These are phyloP conservation scores for Calendula officinalis DNA, from an alignment of 129 eudicot species.

Conservation along the genomic window DNA sequence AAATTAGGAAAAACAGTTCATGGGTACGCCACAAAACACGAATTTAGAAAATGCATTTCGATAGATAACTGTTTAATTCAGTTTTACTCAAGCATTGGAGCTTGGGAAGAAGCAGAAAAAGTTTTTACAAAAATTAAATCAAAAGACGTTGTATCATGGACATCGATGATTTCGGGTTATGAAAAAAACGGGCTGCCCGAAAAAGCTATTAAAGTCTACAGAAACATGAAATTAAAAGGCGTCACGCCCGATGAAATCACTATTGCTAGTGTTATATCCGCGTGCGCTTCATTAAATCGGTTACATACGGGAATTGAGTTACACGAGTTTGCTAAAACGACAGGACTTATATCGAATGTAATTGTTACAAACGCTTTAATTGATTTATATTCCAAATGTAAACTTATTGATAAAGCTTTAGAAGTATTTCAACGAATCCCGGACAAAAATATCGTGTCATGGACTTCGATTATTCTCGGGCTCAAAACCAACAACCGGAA, in stretches of 20 bases:
- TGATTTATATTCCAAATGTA: constrained; percentile 80
- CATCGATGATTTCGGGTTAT: constrained; percentile 84
- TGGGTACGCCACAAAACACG: constrained; percentile 58
- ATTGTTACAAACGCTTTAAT: constrained; percentile 70
- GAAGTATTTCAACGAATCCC: constrained; percentile 72
- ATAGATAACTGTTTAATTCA: constrained; percentile 67
- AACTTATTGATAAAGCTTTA: constrained; percentile 71
- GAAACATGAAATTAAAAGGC: constrained; percentile 56
- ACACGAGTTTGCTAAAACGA: constrained; percentile 60
- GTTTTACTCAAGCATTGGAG: constrained; percentile 59
- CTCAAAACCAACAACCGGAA: constrained; percentile 58
- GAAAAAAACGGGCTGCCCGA: constrained; percentile 64
- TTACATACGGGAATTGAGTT: constrained; percentile 59
- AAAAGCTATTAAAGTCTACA: constrained; percentile 61
- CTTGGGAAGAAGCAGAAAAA: constrained; percentile 67
- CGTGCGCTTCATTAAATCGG: constrained; percentile 74
- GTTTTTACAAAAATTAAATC: constrained; percentile 46
- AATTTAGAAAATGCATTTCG: constrained; percentile 51
- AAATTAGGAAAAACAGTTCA: constrained; percentile 64
- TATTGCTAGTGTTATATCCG: constrained; percentile 67
- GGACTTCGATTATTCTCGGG: constrained; percentile 85
- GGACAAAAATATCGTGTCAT: constrained; percentile 67
- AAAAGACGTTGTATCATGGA: constrained; percentile 92
- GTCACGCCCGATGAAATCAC: constrained; percentile 79
- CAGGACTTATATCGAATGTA: constrained; percentile 46